These are phyloP conservation scores for Chiua virens DNA, from an alignment of 768 basidiomycete genomes.

Conservation along the genomic window DNA sequence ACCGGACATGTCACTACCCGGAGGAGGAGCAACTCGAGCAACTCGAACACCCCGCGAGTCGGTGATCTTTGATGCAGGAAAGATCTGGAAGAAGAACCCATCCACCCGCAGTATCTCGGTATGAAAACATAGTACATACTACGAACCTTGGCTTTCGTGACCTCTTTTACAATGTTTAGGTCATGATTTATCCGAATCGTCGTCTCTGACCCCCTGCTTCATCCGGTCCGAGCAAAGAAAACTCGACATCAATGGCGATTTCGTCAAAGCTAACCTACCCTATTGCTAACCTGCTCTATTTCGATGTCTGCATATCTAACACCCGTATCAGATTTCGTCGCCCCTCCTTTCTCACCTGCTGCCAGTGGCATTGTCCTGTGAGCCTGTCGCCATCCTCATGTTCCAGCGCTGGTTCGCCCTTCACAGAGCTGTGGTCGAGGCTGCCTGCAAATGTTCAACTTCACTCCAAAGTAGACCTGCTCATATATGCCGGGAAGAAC, in stretches of 20 bases:
- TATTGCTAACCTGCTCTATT: no score
- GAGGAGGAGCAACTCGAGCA: no score
- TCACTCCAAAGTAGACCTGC: slow-evolving; percentile 92
- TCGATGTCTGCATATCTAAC: slow-evolving; percentile 99
- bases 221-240: slow-evolving; percentile 91
- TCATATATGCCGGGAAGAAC: slow-evolving; percentile 93
- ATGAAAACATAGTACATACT: no score
- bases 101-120: no score
- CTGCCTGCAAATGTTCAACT: slow-evolving; percentile 98
- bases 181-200: no score
- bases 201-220: neutral
- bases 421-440: slow-evolving; percentile 87
- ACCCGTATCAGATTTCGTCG: slow-evolving; percentile 99
- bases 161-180: no score
- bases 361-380: no score
- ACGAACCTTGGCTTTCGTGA: no score
- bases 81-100: no score
- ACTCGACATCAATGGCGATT: slow-evolving; percentile 94
- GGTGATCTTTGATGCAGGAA: no score
- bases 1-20: no score
- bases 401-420: slow-evolving; percentile 98
- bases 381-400: slow-evolving; percentile 96
- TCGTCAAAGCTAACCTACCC: slow-evolving; percentile 96
- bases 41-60: no score
- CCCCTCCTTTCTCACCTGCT: slow-evolving; percentile 93